These are phyloP conservation scores for Ceriops zippeliana DNA, from an alignment of 345 rosid genomes.

Conservation along the genomic window DNA sequence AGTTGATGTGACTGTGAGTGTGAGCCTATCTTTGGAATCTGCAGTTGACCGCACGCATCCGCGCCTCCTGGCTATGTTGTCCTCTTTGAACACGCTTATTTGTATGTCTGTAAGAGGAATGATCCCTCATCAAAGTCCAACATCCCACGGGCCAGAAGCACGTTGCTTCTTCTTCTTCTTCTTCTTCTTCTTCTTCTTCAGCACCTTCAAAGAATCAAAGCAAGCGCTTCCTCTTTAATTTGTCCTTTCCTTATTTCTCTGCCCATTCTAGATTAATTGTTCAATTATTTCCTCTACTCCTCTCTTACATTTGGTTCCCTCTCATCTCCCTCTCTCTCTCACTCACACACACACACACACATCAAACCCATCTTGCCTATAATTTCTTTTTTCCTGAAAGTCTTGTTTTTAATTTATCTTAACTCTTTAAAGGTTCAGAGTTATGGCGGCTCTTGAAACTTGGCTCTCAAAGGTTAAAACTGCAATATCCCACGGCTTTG, in stretches of 20 bases:
- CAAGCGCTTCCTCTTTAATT: no score
- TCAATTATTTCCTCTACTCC: slow-evolving; percentile 23
- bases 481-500: slow-evolving; percentile 49
- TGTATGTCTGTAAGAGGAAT: slow-evolving; percentile 6
- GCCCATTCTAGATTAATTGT: slow-evolving; percentile 16
- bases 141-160: neutral
- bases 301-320: neutral
- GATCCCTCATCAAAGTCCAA: slow-evolving; percentile 4
- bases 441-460: slow-evolving; percentile 80
- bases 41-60: no score
- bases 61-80: neutral
- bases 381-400: no score
- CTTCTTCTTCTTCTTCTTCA: slow-evolving; percentile 13
- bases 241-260: no score
- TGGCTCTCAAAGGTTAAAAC: slow-evolving; percentile 68
- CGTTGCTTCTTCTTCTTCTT: slow-evolving; percentile 30
- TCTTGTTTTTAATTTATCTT: neutral
- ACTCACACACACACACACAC: no score
- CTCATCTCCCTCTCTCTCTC: no score
- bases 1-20: no score
- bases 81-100: neutral
- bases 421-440: neutral
- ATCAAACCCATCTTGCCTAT: no score
- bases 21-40: no score
- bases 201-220: neutral